Conservation (phyloP, 768 basidiomycete genomes). For the Butyriboletus loyo region DNA sequence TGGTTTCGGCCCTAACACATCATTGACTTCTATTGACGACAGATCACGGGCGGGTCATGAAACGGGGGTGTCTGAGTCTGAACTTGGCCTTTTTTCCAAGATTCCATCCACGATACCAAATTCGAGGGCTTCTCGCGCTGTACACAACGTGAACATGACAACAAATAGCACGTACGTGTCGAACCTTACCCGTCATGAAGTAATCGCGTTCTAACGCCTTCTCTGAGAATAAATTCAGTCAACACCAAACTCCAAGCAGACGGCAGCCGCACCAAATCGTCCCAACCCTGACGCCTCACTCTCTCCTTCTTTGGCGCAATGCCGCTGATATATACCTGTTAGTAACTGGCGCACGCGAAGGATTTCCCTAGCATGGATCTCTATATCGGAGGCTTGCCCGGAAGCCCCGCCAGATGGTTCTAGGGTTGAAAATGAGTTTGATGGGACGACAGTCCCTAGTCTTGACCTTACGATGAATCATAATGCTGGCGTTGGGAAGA, state of each 20-base stretch:
- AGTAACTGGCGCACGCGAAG: constrained; percentile 80
- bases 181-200: constrained; percentile 78
- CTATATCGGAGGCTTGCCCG: constrained; percentile 94
- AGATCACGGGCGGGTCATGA: constrained; percentile 16
- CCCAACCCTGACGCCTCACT: constrained; percentile 56
- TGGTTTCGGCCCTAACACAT: background rate
- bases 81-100: constrained; percentile 69
- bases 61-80: constrained; percentile 36
- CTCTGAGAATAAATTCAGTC: constrained; percentile 45
- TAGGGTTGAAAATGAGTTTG: constrained; percentile 32
- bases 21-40: constrained; percentile 11
- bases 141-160: constrained; percentile 24
- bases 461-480: constrained; percentile 86
- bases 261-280: constrained; percentile 67
- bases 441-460: background rate
- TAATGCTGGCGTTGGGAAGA: constrained; percentile 91
- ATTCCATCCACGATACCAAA: constrained; percentile 96
- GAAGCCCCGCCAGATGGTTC: constrained; percentile 96
- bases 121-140: constrained; percentile 81
- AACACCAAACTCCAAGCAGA: constrained; percentile 22
- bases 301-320: constrained; percentile 73
- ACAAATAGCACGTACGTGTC: constrained; percentile 8
- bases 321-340: constrained; percentile 85
- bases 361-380: constrained; percentile 97
- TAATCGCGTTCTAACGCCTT: constrained; percentile 91